Base-by-base conservation (phyloP, 2,329 filamentous ascomycete species). In the Clonostachys rosea region DNA sequence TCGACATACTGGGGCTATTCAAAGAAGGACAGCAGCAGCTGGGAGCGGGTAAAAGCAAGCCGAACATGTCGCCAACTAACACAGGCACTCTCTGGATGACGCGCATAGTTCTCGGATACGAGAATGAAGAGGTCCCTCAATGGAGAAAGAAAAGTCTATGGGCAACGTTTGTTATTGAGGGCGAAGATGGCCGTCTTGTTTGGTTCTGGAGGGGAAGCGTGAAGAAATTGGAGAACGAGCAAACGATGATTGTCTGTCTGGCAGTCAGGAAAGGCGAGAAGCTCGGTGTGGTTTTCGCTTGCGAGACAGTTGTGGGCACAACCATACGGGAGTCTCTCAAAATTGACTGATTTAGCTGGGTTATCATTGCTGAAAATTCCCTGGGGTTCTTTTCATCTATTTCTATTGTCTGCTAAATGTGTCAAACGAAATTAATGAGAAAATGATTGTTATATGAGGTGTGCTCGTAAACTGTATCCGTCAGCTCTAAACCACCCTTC, bases 231-330 rank as follows among this genome's bases (percentile, higher is more conserved):
- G 72, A 76, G n/a, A 74, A 73, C 6, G 77, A 76, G 0, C 78
- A 85, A 30, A 70, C 71, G 7, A 57, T 74, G 20, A 76, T 85
- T 86, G 52, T 78, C 67, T 17, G 57, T 0, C 78, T 83, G 1
- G 67, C 78, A 0, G 60, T 90, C 17, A 75, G 64, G 2, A 68
- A 68, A 5, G 61, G 71, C 0, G 75, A 79, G 16, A 79, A 86
- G 48, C 67, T 74, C 4, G 78, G 94, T 34, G 75, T 75, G 20
- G 89, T 83, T 50, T 81, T 91, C 43, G 87, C 89, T 63, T 97
- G 91, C 54, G 92, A 96, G 66, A 85, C 90, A 40, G 86, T 97
- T 56, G 89, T 84, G 4, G 82, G 82, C 2, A 84, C 81, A 0
- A 61, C 70, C 34, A 33, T 47, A 34, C 20, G 40, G 16, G 45